Conservation (phyloP, 2,329 filamentous ascomycete species). For the Cytospora leucostoma region DNA sequence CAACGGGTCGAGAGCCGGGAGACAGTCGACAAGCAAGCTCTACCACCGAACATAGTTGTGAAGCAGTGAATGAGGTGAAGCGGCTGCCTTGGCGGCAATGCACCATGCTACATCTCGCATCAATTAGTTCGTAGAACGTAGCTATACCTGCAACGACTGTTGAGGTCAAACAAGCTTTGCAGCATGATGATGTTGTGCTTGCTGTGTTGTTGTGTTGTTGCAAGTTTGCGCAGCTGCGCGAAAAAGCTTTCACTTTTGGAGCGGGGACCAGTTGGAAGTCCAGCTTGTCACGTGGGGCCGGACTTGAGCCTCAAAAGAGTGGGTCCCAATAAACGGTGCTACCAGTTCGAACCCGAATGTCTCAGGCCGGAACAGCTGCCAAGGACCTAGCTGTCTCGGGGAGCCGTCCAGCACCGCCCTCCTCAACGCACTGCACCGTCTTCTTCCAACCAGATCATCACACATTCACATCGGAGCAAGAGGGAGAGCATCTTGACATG, state of each 20-base stretch:
- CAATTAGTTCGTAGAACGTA: constrained; percentile 15
- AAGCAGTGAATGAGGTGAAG: background rate
- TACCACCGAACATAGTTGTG: too few species aligned
- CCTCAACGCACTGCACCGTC: too few species aligned
- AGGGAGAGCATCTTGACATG: background rate
- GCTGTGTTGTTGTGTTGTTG: background rate
- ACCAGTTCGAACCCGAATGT: constrained; percentile 11
- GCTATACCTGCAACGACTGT: constrained; percentile 25
- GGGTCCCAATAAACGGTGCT: constrained; percentile 1
- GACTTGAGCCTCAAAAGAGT: constrained; percentile 26
- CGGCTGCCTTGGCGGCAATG: background rate
- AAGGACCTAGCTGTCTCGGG: constrained; percentile 3
- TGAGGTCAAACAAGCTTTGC: background rate
- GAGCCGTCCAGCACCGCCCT: background rate
- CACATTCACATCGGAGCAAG: background rate
- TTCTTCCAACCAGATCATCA: background rate
- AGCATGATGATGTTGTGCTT: background rate
- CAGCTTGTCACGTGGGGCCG: constrained; percentile 21
- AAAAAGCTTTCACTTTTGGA: constrained; percentile 20
- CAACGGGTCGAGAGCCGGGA: too few species aligned
- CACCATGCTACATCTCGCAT: constrained; percentile 17
- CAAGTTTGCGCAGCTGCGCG: background rate
- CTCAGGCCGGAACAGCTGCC: background rate
- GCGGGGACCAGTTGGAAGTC: background rate
- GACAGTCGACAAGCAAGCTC: too few species aligned